Evolutionary conservation across 495 filamentous ascomycete species (phyloP).

Genomic region (Tuber aestivum): DNA sequence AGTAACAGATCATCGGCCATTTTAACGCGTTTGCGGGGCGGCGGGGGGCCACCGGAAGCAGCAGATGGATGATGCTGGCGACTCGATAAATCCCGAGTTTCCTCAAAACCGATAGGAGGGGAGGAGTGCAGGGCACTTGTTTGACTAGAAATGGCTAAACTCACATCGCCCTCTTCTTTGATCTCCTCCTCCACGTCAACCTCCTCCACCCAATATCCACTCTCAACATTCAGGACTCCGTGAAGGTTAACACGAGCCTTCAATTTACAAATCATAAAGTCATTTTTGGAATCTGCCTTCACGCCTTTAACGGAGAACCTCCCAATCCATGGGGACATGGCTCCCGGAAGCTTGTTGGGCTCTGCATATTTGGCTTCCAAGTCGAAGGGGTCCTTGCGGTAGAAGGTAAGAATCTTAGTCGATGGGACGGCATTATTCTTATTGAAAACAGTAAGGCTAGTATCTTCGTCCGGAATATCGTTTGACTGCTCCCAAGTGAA

Average conservation of each 20-base stretch:
- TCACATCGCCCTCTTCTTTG: constrained; percentile 58
- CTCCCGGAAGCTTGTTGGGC: constrained; percentile 81
- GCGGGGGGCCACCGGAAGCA: constrained; percentile 9
- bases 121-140: neutral
- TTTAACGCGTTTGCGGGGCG: constrained; percentile 11
- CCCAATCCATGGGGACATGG: constrained; percentile 89
- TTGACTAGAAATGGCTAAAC: constrained; percentile 30
- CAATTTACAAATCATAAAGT: constrained; percentile 99
- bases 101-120: neutral
- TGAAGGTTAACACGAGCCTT: constrained; percentile 97
- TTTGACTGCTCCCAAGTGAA: constrained; percentile 99
- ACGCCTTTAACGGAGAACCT: constrained; percentile 91
- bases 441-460: constrained; percentile 94
- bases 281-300: constrained; percentile 75
- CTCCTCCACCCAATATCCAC: constrained; percentile 96
- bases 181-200: constrained; percentile 95
- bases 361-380: constrained; percentile 90
- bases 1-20: constrained; percentile 20
- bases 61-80: constrained; percentile 5
- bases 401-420: constrained; percentile 99
- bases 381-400: constrained; percentile 95
- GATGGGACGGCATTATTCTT: constrained; percentile 96
- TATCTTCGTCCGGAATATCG: constrained; percentile 98
- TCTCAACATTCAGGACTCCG: constrained; percentile 93
- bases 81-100: constrained; percentile 6